Base-by-base conservation (phyloP, 306 rosid genomes). In the Castanea crenata region DNA sequence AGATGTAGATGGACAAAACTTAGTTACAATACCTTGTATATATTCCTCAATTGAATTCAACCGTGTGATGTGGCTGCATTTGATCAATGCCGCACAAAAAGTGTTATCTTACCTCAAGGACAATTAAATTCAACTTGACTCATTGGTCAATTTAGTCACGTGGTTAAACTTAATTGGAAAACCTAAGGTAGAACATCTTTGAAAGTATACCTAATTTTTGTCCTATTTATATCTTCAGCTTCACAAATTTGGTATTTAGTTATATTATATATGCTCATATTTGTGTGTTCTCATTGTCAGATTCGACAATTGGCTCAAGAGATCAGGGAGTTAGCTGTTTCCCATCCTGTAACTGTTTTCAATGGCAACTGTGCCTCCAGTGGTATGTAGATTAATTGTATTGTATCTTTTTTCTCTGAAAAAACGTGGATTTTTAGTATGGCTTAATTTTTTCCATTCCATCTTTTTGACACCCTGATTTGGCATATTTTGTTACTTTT, bases 301-400 rank as follows among this genome's bases (percentile, higher is more conserved):
- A 85, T 93, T 79, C 94, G 89, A 55, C 90, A 93, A 69, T 82
- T 90, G 79, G 87, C 98, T 25, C 89, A 83, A 85, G 94, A 90
- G 89, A 93, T 91, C 79, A 87, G 87, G 81, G 97, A 91, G 87
- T 68, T 93, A 83, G 69, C 92, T 20, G 73, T 83, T 55, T 81
- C 97, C 31, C 89, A 83, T 58, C 93, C 94, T 77, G 89, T 88
- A 56, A 86, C 89, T 9, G 80, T 91, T 81, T 88, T 74, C 75
- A 87, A 93, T 82, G 92, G 81, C 25, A 85, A 77, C 65, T 79
- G 90, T 65, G 58, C 89, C 52, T 88, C 88, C 25, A 21, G 79
- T 75, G 94, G 98, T 91, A 86, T 35, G 84, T 63, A 63, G 68
- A 49, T 73, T n/a, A 69, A 65, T 76, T 68, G 55, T 72, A 54